phyloP scores from a whole-genome alignment of 805 yeast genomes.

The Cyberlindnera subsufficiens region DNA sequence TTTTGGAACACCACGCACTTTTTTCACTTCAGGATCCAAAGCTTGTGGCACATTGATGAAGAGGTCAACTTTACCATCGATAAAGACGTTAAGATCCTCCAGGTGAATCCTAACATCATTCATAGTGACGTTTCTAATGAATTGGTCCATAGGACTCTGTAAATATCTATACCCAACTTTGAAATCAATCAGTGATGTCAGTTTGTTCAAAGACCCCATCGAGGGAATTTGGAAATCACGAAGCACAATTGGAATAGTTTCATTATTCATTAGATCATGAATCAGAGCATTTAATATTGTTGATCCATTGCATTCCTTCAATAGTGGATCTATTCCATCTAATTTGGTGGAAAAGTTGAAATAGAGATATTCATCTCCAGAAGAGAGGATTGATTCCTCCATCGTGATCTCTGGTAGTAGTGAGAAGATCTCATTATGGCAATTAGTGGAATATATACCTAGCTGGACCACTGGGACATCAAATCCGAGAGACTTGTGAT shows the following conservation, averaged over 20 bases:
- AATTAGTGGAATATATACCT: constrained; percentile 32
- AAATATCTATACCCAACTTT: constrained; percentile 8
- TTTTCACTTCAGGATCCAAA: constrained; percentile 16
- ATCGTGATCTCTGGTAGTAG: constrained; percentile 21
- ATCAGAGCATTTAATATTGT: constrained; percentile 14
- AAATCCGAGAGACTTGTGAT: constrained; percentile 13
- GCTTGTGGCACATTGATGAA: constrained; percentile 27
- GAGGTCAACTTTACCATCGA: constrained; percentile 34
- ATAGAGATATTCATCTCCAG: constrained; percentile 8
- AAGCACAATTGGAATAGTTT: constrained; percentile 11
- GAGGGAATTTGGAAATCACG: background rate
- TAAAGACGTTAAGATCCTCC: constrained; percentile 25
- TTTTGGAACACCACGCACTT: constrained; percentile 11
- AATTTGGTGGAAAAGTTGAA: constrained; percentile 7
- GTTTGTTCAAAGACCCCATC: constrained; percentile 13
- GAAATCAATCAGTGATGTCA: constrained; percentile 10
- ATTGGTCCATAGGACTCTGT: constrained; percentile 1
- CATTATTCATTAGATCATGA: constrained; percentile 13
- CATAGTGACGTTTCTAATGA: constrained; percentile 32
- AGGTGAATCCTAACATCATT: constrained; percentile 31
- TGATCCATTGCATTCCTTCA: constrained; percentile 2
- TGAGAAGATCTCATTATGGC: constrained; percentile 24
- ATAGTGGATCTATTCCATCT: constrained; percentile 3
- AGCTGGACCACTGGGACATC: constrained; percentile 31
- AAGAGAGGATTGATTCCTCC: constrained; percentile 10